A percentile compares a stretch with the other conserved stretches of the same genome.
Evolutionary conservation across 2,329 filamentous ascomycete genomes (phyloP).

Genomic region (Orbilia blumenaviensis): DNA sequence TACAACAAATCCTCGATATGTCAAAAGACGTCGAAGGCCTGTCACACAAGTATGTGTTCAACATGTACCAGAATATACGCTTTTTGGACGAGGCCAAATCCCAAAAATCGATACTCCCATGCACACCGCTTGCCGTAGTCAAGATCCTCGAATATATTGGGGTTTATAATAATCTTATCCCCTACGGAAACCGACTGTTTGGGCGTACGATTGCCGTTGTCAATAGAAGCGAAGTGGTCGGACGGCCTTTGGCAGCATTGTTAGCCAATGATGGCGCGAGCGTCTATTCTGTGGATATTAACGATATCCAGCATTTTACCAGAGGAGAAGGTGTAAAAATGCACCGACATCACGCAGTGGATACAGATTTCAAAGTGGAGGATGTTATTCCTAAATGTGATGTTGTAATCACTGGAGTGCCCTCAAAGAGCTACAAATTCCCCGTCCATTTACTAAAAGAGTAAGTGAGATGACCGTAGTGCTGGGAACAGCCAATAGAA

Average conservation of each 20-base stretch:
- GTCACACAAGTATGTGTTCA: slow-evolving; percentile 92
- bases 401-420: slow-evolving; percentile 93
- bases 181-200: slow-evolving; percentile 90
- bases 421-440: slow-evolving; percentile 87
- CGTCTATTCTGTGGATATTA: slow-evolving; percentile 94
- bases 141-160: slow-evolving; percentile 96
- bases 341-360: slow-evolving; percentile 82
- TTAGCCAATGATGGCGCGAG: slow-evolving; percentile 95
- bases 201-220: slow-evolving; percentile 96
- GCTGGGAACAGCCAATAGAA: not conserved
- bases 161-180: slow-evolving; percentile 94
- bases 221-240: slow-evolving; percentile 95
- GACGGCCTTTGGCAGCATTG: slow-evolving; percentile 87
- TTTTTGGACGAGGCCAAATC: slow-evolving; percentile 83
- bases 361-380: slow-evolving; percentile 79
- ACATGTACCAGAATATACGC: slow-evolving; percentile 99
- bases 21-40: slow-evolving; percentile 95
- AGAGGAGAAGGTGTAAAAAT: slow-evolving; percentile 87
- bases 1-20: slow-evolving; percentile 91
- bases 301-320: slow-evolving; percentile 89
- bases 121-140: slow-evolving; percentile 93
- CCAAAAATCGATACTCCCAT: slow-evolving; percentile 92
- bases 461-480: slow-evolving; percentile 3
- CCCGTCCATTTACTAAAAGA: slow-evolving; percentile 82
- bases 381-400: slow-evolving; percentile 88